Evolutionary conservation across 768 basidiomycete genomes (phyloP).

Genomic region (Tricholoma furcatifolium): DNA sequence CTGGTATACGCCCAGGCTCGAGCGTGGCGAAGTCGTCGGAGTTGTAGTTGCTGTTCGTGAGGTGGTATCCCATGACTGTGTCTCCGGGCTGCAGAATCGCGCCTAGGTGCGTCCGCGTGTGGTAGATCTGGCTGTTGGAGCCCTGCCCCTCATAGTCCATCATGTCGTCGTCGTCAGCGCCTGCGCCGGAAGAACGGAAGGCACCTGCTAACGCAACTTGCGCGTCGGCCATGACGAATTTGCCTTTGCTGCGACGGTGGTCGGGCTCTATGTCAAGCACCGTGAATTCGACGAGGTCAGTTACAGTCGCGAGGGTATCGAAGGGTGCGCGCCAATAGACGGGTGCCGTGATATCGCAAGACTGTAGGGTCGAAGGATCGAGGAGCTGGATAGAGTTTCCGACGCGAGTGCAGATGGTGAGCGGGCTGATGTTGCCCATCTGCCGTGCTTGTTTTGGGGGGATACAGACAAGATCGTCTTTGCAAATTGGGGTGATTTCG

Average conservation of each 20-base stretch:
- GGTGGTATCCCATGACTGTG: slow-evolving; percentile 86
- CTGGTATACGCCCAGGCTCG: slow-evolving; percentile 69
- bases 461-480: slow-evolving; percentile 94
- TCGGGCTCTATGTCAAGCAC: slow-evolving; percentile 93
- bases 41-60: slow-evolving; percentile 92
- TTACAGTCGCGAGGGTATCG: slow-evolving; percentile 74
- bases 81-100: slow-evolving; percentile 91
- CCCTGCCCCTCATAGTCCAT: slow-evolving; percentile 66
- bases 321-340: slow-evolving; percentile 94
- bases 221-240: slow-evolving; percentile 75
- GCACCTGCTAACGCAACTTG: slow-evolving; percentile 87
- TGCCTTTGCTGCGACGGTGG: slow-evolving; percentile 54
- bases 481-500: slow-evolving; percentile 96
- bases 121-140: slow-evolving; percentile 75
- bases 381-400: slow-evolving; percentile 90
- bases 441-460: slow-evolving; percentile 79
- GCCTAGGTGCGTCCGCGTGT: slow-evolving; percentile 96
- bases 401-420: slow-evolving; percentile 87
- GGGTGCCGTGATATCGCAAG: slow-evolving; percentile 73
- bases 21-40: slow-evolving; percentile 79
- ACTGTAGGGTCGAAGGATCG: slow-evolving; percentile 84
- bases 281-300: slow-evolving; percentile 92
- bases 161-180: slow-evolving; percentile 36
- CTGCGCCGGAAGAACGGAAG: slow-evolving; percentile 52
- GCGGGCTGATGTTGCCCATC: slow-evolving; percentile 84